Evolutionary conservation across 805 yeast genomes (phyloP).

Genomic region (Candida loeiensis): DNA sequence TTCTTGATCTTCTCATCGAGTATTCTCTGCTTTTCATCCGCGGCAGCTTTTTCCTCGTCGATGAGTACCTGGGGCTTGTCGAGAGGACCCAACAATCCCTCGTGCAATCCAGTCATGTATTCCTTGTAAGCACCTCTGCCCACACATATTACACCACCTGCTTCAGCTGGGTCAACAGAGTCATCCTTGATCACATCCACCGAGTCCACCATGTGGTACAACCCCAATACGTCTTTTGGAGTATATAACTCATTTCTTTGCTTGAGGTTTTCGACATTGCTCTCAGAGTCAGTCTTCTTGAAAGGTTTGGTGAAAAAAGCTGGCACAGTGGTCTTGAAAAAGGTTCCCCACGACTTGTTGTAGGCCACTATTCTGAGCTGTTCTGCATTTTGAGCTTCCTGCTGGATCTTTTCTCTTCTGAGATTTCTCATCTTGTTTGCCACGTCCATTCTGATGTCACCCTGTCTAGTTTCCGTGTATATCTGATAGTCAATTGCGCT

Average conservation of each 20-base stretch:
- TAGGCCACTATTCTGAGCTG: conserved; percentile 10
- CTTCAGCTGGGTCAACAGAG: conserved; percentile 38
- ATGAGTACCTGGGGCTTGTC: conserved; percentile 39
- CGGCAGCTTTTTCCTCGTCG: conserved; percentile 16
- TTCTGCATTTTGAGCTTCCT: conserved; percentile 10
- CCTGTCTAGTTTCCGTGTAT: conserved; percentile 76
- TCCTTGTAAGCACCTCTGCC: conserved; percentile 98
- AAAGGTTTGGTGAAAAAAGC: conserved; percentile 11
- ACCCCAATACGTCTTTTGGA: conserved; percentile 53
- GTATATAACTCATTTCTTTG: conserved; percentile 36
- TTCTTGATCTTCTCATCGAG: conserved; percentile 14
- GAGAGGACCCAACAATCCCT: conserved; percentile 90
- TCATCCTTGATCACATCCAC: conserved; percentile 45
- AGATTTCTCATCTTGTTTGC: conserved; percentile 77
- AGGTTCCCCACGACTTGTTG: conserved; percentile 27
- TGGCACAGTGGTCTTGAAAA: conserved; percentile 19
- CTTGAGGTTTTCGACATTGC: conserved; percentile 8
- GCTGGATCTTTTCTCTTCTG: conserved; percentile 41
- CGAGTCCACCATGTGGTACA: conserved; percentile 38
- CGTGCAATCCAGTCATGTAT: conserved; percentile 85
- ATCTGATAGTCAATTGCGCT: conserved; percentile 83
- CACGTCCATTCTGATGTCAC: conserved; percentile 76
- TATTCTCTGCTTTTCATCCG: conserved; percentile 13
- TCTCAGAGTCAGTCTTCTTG: conserved; percentile 15
- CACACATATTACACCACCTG: conserved; percentile 86